Percentiles rank a stretch among this genome's conserved stretches.
Conservation (phyloP, 2,329 filamentous ascomycete genomes). For the Dissoconium aciculare region DNA sequence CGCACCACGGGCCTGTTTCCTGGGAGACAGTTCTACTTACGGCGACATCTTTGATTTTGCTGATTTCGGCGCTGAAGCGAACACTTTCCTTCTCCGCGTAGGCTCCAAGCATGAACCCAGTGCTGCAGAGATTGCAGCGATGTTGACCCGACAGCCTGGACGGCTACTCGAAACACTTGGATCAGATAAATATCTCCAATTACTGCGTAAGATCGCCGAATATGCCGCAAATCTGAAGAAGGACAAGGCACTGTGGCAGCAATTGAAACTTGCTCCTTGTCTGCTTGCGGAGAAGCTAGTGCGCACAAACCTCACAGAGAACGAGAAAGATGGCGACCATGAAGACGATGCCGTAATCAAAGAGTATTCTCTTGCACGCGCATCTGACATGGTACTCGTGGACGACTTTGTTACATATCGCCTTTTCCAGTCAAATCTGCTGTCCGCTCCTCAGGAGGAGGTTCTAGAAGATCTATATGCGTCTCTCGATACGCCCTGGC, state of each 20-base stretch:
- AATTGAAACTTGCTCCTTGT: conserved; percentile 61
- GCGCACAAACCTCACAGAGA: conserved; percentile 37
- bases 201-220: conserved; percentile 69
- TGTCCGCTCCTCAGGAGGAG: conserved; percentile 85
- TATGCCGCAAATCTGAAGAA: conserved; percentile 53
- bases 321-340: conserved; percentile 32
- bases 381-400: conserved; percentile 58
- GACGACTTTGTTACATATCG: conserved; percentile 84
- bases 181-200: conserved; percentile 70
- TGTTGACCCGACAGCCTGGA: conserved; percentile 72
- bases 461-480: conserved; percentile 70
- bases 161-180: conserved; percentile 67
- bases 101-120: conserved; percentile 87
- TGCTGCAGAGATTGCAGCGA: conserved; percentile 65
- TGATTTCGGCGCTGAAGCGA: conserved; percentile 77
- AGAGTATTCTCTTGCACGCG: conserved; percentile 62
- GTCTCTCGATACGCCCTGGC: conserved; percentile 58
- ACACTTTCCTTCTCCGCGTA: conserved; percentile 73
- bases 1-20: conserved; percentile 60
- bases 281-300: conserved; percentile 74
- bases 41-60: conserved; percentile 94
- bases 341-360: conserved; percentile 43
- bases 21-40: conserved; percentile 59
- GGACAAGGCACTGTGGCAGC: conserved; percentile 62
- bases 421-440: conserved; percentile 69